These are phyloP conservation scores for Pyricularia pennisetigena DNA, from an alignment of 2,329 filamentous ascomycete species.

Conservation along the genomic window DNA sequence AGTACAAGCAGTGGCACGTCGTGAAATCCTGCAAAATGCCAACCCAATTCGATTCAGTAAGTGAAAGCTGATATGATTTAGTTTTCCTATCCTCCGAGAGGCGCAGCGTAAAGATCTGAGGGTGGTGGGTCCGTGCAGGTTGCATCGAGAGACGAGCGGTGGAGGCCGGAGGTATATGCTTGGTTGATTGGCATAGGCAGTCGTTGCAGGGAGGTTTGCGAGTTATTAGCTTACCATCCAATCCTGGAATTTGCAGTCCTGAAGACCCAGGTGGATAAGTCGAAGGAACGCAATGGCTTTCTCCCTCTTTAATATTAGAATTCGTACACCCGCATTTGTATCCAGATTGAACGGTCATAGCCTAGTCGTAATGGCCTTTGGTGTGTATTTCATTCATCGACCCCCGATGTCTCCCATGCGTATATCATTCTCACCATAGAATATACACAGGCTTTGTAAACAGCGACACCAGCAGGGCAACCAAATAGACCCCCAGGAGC, in stretches of 20 bases:
- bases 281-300: conserved; percentile 5
- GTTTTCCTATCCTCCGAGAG: no score
- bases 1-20: no score
- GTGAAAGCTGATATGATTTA: no score
- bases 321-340: background rate
- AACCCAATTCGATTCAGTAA: no score
- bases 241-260: conserved; percentile 11
- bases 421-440: background rate
- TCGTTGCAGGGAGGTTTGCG: conserved; percentile 9
- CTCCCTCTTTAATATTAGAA: conserved; percentile 2
- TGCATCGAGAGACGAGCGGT: no score
- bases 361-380: background rate
- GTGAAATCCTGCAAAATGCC: no score
- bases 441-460: background rate
- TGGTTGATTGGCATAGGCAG: no score
- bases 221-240: conserved; percentile 21
- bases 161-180: no score
- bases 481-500: background rate
- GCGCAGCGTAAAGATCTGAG: no score
- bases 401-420: background rate
- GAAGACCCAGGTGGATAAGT: conserved; percentile 15
- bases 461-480: background rate
- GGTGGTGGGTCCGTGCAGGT: no score
- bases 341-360: background rate
- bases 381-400: background rate